Evolutionary conservation across 2,329 filamentous ascomycete genomes (phyloP), one percentile per base, ranked within the genome.

Genomic region (Chrysoporthe cubensis): DNA sequence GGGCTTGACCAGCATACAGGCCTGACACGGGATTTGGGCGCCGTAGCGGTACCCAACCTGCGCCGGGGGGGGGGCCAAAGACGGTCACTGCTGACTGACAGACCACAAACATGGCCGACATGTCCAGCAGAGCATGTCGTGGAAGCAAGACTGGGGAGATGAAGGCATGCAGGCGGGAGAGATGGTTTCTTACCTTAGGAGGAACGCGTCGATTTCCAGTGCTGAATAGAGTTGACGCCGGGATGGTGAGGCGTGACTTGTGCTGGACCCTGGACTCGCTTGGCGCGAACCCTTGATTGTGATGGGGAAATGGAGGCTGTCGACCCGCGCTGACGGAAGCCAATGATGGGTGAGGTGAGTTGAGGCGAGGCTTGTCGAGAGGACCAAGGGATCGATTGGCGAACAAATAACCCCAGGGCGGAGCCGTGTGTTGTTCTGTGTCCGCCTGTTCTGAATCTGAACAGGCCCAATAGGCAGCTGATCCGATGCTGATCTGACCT

Each of bases 251-350:
- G 54, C 54, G 54, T 57, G 34, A 57, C 16, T 14, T 34, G 14
- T 54, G 48, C 16, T 57, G 34, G 54, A 57, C 54, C 54, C 32
- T 57, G 32, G 54, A 44, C 40, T 43, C 40, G 21, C 18, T 62
- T 42, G 58, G 44, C 21, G 48, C 21, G 26, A 43, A 44, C 46
- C 37, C 50, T 46, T 37, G 32, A n/a, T 4, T 2, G 21, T 18
- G 48, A 44, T 26, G 42, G 34, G 43, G 40, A 14, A 44, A 21
- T 32, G 42, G 52, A 32, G 48, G 50, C 37, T 46, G 62, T 44
- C 50, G 52, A 65, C 63, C 63, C 63, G 52, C n/a, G 52, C 42
- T 26, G 52, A 59, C 42, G 63, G 63, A 65, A 65, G 52, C 63
- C 63, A 65, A 65, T 64, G 50, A 44, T 46, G 43, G 43, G 42